Evolutionary conservation across 1,139 yeast species (phyloP), one percentile per base, ranked within the genome.

Genomic region (Taiozyma sp.): DNA sequence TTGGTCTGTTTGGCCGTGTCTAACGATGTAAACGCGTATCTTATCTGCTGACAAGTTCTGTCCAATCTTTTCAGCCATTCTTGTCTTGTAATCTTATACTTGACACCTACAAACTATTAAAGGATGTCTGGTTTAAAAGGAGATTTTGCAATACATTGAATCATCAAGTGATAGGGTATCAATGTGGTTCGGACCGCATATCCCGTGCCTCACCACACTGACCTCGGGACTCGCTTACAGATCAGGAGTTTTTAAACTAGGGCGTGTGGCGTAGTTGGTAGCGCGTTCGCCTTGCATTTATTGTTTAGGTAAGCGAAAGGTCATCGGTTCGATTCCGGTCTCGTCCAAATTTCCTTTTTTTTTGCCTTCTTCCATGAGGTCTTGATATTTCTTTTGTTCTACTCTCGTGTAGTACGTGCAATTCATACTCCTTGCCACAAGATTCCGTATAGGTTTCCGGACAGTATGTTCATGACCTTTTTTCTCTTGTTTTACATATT

Each of bases 1-100:
- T 64, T 83, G 82, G 53, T 81, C 82, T 0, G 96, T 88, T 64
- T 85, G 93, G 3, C 95, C 96, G 61, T 88, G 96, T 60, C 96
- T 77, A 6, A 88, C 78, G 4, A 86, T 65, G 57, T 84, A 81
- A 2, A 88, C 64, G 26, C 89, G 71, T 4, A 85, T 68, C 3
- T 67, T 62, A 2, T 66, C 57, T 0, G 65, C 61, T 59, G 79
- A 75, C 2, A 56, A 53, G 44, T 66, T 68, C 9, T 51, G 6
- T 2, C 24, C 41, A 37, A 19, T 3, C 2, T 37, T 37, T 13
- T 37, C n/a, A 9, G 41, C 41, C 41, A 37, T 37, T 21, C 13
- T 19, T 21, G 13, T 28, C 30, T 28, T 28, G 13, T 28, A 10
- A 28, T 6, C 30, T 8, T 6, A 28, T 8, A 10, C 30, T 28